Conservation (phyloP, 2,329 filamentous ascomycete species). For the Trichoderma breve region DNA sequence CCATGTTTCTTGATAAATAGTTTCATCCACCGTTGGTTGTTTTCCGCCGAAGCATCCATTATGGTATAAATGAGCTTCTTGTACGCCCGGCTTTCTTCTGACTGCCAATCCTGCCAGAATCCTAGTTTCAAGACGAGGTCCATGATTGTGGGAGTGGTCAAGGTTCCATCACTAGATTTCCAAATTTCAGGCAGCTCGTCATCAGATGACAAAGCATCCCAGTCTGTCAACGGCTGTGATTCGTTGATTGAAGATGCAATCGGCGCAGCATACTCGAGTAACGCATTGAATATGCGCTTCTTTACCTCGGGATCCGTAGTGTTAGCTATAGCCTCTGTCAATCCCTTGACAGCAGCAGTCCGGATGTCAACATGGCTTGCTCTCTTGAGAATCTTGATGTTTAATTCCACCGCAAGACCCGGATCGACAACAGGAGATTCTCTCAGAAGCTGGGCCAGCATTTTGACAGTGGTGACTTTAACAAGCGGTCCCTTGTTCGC, state of each 20-base stretch:
- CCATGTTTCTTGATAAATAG: constrained; percentile 34
- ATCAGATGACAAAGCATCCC: neutral
- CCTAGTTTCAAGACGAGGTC: neutral
- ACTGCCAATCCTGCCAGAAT: neutral
- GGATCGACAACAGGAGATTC: constrained; percentile 30
- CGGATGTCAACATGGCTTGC: constrained; percentile 35
- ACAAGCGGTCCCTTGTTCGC: constrained; percentile 25
- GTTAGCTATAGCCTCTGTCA: constrained; percentile 28
- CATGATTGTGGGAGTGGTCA: neutral
- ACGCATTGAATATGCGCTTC: neutral
- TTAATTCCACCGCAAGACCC: constrained; percentile 29
- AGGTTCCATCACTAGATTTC: neutral
- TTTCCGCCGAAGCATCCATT: constrained; percentile 30
- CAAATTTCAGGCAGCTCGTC: neutral
- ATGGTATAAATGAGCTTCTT: neutral
- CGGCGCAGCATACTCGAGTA: neutral
- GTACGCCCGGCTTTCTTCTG: neutral
- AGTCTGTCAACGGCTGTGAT: neutral
- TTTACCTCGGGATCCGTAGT: constrained; percentile 14
- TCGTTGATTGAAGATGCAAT: constrained; percentile 15
- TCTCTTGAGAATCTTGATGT: constrained; percentile 30
- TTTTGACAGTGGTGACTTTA: constrained; percentile 39
- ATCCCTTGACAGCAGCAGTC: constrained; percentile 30
- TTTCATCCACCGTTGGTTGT: constrained; percentile 33
- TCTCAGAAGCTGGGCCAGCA: constrained; percentile 37